Evolutionary conservation across 352 stramenopile genomes (phyloP), one percentile per base, ranked within the genome.

Genomic region (Pythium myriotylum): DNA sequence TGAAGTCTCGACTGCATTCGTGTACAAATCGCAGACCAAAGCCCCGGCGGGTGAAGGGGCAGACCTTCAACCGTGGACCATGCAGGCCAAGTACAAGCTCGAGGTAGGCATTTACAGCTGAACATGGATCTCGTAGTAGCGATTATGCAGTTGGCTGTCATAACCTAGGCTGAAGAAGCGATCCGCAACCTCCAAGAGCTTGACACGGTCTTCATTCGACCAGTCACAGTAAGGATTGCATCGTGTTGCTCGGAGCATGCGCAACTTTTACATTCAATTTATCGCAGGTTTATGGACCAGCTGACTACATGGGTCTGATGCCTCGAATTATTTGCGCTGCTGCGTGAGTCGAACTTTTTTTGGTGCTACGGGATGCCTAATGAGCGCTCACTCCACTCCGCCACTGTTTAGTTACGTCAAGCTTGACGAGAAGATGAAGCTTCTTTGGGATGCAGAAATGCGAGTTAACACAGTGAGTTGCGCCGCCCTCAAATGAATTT

Each of bases 11-110:
- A 94, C 87, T 22, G 83, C 81, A n/a, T 92, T 92, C 49, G 85
- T 95, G 48, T 95, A 95, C 79, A 94, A 92, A 62, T 93, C 85
- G 23, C 84, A 94, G 62, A 71, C 76, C 0, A 94, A 94, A 62
- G 42, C 76, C 17, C 74, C 86, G 0, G 86, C 85, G 3, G 71
- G 68, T 12, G 86, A 95, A 55, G 54, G 52, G 0, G 81, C 81
- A 0, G 81, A 86, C 24, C 65, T 94, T 4, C 69, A 89, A 35
- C 86, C 86, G 9, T 95, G 86, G 86, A 95, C 86, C 19, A 59
- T 94, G 26, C 85, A 94, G 45, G 86, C 86, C 40, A 94, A 92
- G 68, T 95, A 85, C 75, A 94, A 94, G 51, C 77, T 95, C 0
- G 79, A 94, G 64, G 74, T 79, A 54, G 19, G 16, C 41, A 6